Base-by-base conservation (phyloP, 2,329 filamentous ascomycete species). In the Cyphellophora europaea region DNA sequence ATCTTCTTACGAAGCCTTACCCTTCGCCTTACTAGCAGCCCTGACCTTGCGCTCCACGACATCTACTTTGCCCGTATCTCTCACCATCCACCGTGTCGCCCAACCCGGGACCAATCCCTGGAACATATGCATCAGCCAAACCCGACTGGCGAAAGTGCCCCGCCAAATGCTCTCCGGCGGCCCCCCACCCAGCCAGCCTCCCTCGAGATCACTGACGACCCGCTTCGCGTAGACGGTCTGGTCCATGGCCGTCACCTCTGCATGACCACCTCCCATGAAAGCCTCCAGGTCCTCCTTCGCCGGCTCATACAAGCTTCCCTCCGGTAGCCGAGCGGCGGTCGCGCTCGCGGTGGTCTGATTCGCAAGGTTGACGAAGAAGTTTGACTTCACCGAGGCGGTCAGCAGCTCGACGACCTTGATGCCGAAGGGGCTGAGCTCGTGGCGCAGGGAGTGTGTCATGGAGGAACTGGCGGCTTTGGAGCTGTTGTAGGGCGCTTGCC, bases 391-490 rank as follows among this genome's bases (percentile, higher is more conserved):
- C 8, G 33, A 36, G 10, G 45, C 52, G 18, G 48, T 51, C 33
- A 45, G 43, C 14, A 54, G 32, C 6, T 44, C 49, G 4, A 55
- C 28, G 11, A 58, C 54, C 6, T 43, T 43, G 36, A 59, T 46
- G 11, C 47, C 48, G 11, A 57, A 51, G 1, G 54, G 51, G 5
- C 43, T 36, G 11, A 59, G 28, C 37, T 59, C 57, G 6, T 55
- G 39, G 11, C 56, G 51, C 11, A 59, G 52, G 1, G 67, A 71
- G 38, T 76, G 64, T 36, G 65, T 69, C 50, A 72, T 75, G 1
- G 62, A 59, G 49, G 75, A 69, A 14, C 76, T 49, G 2, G 74
- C 72, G 0, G 71, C 73, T 51, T 77, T 77, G 21, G 66, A 57
- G 19, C 47, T 53, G 16, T 40, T 50, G 30, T 59, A 61, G 30